Evolutionary conservation across 2,329 filamentous ascomycete genomes (phyloP), one percentile per base, ranked within the genome.

Genomic region (Coleophoma eucalyptorum): DNA sequence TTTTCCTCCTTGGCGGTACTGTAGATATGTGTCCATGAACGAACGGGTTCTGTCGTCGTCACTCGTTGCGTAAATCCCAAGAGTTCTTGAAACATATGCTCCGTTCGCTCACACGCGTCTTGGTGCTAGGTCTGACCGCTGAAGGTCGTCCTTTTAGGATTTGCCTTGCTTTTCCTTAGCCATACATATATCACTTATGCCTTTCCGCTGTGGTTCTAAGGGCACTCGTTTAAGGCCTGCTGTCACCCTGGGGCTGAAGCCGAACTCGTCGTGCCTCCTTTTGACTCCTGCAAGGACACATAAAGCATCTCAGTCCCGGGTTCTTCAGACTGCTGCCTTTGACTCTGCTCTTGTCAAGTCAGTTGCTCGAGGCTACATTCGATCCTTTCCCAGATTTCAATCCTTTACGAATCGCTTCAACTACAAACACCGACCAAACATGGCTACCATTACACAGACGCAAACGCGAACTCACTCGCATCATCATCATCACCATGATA

Each of bases 401-500:
- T 60, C 56, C 31, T 55, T 63, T 44, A 53, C 57, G 11, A 52
- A 58, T 32, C 49, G 33, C 50, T 50, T 55, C 53, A 55, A 48
- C 50, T 53, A 55, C 38, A 52, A 58, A 52, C 41, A 50, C 26
- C 57, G 53, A 40, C 54, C 63, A 54, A 34, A 18, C 40, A 65
- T 66, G 63, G 59, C 64, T 31, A 56, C 58, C n/a, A 53, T 63
- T 13, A 58, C 60, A 26, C 57, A 62, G 43, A 65, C 62, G 3
- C 63, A 66, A 50, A 65, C 59, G 43, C 62, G 64, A 41, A 58
- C 62, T 7, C 70, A 73, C 50, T 81, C 83, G 56, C 71, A 74
- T 53, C 79, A 83, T 60, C 84, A 89, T 67, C 77, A 79, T 63
- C 85, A 91, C 66, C 89, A 94, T 68, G 90, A 96, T 70, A 94